Conservation (phyloP, 495 filamentous ascomycete species). For the Talaromyces stipitatus region DNA sequence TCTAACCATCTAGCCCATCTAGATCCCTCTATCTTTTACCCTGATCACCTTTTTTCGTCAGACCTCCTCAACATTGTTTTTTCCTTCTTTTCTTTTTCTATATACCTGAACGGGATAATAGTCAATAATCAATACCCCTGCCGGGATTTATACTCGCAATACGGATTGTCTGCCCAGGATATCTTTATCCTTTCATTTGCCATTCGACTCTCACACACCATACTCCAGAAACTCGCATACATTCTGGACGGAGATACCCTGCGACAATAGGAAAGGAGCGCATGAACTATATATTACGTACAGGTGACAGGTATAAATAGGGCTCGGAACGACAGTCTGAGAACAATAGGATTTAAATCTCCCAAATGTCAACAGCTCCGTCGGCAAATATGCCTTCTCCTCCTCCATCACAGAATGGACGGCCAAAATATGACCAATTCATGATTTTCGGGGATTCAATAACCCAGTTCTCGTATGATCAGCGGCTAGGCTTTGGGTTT, state of each 20-base stretch:
- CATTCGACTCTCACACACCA: background rate
- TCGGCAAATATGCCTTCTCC: background rate
- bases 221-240: background rate
- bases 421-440: slow-evolving; percentile 51
- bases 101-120: background rate
- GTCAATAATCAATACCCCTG: background rate
- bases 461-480: slow-evolving; percentile 52
- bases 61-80: background rate
- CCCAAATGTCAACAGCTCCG: background rate
- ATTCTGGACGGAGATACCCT: background rate
- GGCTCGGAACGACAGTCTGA: background rate
- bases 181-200: background rate
- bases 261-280: background rate
- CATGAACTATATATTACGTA: background rate
- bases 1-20: background rate
- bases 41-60: background rate
- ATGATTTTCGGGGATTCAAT: slow-evolving; percentile 80
- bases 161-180: background rate
- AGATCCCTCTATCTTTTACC: background rate
- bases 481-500: slow-evolving; percentile 60
- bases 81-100: background rate
- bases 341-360: background rate
- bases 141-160: background rate
- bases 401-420: background rate
- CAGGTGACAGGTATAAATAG: slow-evolving; percentile 1